Evolutionary conservation across 192 early-diverging fungal genomes (phyloP), one percentile per base, ranked within the genome.

Genomic region (Lunasporangiospora selenospora): DNA sequence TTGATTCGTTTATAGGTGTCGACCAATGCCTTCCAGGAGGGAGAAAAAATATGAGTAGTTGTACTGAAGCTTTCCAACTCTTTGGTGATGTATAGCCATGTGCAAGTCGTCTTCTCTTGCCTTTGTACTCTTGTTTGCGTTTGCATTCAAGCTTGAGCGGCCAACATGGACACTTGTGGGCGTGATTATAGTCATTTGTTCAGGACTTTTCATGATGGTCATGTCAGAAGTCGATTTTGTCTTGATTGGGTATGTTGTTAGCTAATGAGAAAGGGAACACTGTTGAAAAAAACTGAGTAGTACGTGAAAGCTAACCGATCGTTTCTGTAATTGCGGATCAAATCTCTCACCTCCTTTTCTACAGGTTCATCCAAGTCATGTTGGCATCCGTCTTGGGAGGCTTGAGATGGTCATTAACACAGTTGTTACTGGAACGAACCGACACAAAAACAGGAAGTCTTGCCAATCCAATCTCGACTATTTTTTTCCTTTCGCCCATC

Each of bases 401-500:
- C n/a, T 73, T 96, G 43, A 84, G 96, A 32, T 96, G 94, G 96
- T 84, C 92, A 10, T 78, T 96, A 48, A 96, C 93, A 1, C 92
- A 96, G 63, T 80, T 96, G 6, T 70, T 98, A 13, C 73, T 98
- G 16, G 81, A 88, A 41, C 53, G 44, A 16, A 53, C 60, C 0
- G 59, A 61, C 26, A 84, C 87, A 41, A 87, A 86, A 52, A 76
- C 79, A 45, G 85, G 92, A 59, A 92, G 92, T 38, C 87, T 96
- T 78, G 89, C 87, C 60, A 95, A 96, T 64, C 96, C 96, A 3
- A 75, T 96, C 16, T 94, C 92, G 11, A 90, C 94, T 18, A 94
- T 88, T 53, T 79, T 92, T 39, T 91, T 89, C 62, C 78, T 98
- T 6, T 87, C 91, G 4, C 96, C 96, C 12, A 80, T 94, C 32